Evolutionary conservation across 2,329 filamentous ascomycete species (phyloP), one percentile per base, ranked within the genome.

Genomic region (Fusarium multiceps): DNA sequence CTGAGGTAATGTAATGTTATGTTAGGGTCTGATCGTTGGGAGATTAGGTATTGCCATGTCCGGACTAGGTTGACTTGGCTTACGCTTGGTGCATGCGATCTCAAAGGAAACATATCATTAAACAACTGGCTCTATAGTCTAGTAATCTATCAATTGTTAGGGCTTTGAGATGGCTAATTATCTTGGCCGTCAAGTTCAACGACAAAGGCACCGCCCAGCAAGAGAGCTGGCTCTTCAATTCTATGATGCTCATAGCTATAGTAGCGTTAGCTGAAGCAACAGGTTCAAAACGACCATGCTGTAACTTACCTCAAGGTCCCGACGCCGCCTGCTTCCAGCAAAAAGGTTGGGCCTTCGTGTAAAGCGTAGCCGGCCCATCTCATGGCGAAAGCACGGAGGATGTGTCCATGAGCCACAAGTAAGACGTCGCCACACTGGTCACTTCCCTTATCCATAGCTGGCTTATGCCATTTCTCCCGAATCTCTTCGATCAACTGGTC

Each of bases 361-460:
- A 98, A 83, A 14, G 88, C 84, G 82, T 92, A 92, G 0, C 89
- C 88, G 1, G 90, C 87, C 94, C 94, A 98, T 32, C 94, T 86
- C 84, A 95, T 93, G 9, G 94, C 94, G 78, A 98, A 93, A 0
- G 93, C 93, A 18, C 94, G 86, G 55, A 98, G 82, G 59, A 97
- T 95, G 81, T 97, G 94, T 0, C 94, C 94, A 77, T 98, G 94
- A 23, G 93, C 94, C 8, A 98, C 93, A 50, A 97, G 85, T 25
- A 87, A 12, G 76, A 83, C 66, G 77, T 82, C 81, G 10, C 80
- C 80, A 23, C 65, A 74, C 10, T 71, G 64, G 27, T 82, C 73
- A 63, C 80, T 80, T 30, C 48, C 80, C 78, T 86, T 85, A 11
- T 86, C 86, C 70, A 95, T 90, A 51, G 85, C 86, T 1, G 86